Conservation (phyloP, 306 rosid genomes). For the Urtica urens region DNA sequence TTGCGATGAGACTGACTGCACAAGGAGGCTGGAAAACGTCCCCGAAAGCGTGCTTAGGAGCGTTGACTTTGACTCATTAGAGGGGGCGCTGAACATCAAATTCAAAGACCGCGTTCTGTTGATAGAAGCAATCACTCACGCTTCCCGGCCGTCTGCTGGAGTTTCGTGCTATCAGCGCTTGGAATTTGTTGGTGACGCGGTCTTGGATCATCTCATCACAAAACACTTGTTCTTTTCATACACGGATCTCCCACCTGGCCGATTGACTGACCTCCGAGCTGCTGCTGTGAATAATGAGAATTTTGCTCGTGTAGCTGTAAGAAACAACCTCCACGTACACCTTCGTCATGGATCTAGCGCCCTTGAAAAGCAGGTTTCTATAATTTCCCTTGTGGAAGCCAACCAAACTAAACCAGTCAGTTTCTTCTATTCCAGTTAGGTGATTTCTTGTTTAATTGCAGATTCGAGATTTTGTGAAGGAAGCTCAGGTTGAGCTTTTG, state of each 20-base stretch:
- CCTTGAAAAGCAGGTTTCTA: slow-evolving; percentile 79
- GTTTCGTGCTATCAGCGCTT: slow-evolving; percentile 95
- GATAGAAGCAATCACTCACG: slow-evolving; percentile 93
- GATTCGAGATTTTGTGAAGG: slow-evolving; percentile 95
- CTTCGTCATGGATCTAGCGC: slow-evolving; percentile 96
- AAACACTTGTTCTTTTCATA: slow-evolving; percentile 88
- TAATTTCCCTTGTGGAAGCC: neutral
- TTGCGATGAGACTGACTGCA: slow-evolving; percentile 52
- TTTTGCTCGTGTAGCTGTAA: slow-evolving; percentile 95
- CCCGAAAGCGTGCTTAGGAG: slow-evolving; percentile 67
- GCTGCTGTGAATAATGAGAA: slow-evolving; percentile 99
- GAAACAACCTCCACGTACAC: slow-evolving; percentile 75
- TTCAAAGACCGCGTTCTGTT: slow-evolving; percentile 72
- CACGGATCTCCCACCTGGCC: slow-evolving; percentile 89
- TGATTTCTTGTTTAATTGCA: slow-evolving; percentile 7
- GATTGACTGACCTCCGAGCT: slow-evolving; percentile 94
- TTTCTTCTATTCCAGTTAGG: neutral
- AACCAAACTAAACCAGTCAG: neutral
- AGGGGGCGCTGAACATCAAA: slow-evolving; percentile 53
- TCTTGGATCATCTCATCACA: slow-evolving; percentile 91
- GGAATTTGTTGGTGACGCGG: slow-evolving; percentile 98
- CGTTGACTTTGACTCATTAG: slow-evolving; percentile 66
- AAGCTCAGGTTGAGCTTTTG: slow-evolving; percentile 62
- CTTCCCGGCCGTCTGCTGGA: slow-evolving; percentile 95
- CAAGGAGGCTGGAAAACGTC: slow-evolving; percentile 39